Conservation (phyloP, 1,139 yeast genomes). For the Saccharomycopsis hybrid region DNA sequence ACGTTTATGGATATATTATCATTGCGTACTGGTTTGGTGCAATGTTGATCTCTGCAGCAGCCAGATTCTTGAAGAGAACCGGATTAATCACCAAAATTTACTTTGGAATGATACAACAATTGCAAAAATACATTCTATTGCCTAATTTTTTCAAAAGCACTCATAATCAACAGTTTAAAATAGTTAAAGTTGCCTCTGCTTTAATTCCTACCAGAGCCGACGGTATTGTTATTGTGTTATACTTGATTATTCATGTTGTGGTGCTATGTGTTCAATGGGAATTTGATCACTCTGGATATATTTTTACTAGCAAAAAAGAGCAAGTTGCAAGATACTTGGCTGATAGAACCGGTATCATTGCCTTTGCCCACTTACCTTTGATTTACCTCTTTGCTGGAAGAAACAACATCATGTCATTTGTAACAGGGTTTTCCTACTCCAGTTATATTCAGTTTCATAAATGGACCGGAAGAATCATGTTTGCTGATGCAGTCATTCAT, state of each 20-base stretch:
- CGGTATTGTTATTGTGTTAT: conserved; percentile 41
- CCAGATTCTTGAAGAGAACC: conserved; percentile 33
- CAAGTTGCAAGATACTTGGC: not conserved
- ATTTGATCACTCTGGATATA: conserved; percentile 42
- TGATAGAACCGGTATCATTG: conserved; percentile 52
- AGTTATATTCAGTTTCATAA: conserved; percentile 60
- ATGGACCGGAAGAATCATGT: conserved; percentile 49
- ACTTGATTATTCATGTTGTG: conserved; percentile 39
- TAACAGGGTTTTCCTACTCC: conserved; percentile 61
- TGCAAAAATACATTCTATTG: conserved; percentile 10
- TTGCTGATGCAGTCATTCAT: conserved; percentile 40
- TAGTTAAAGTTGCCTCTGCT: conserved; percentile 27
- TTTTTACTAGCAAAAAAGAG: not conserved
- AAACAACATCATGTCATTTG: conserved; percentile 56
- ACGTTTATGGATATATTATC: conserved; percentile 37
- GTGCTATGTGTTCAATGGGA: conserved; percentile 37
- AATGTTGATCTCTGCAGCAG: conserved; percentile 31
- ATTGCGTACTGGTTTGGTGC: conserved; percentile 40
- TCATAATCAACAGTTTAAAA: not conserved
- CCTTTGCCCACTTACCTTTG: conserved; percentile 44
- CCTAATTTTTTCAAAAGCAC: conserved; percentile 15
- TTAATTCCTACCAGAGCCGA: conserved; percentile 57
- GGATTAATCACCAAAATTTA: conserved; percentile 6
- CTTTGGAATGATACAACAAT: not conserved
- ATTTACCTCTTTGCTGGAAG: conserved; percentile 55